Conservation (phyloP, 495 filamentous ascomycete genomes). For the Talaromyces thailandensis region DNA sequence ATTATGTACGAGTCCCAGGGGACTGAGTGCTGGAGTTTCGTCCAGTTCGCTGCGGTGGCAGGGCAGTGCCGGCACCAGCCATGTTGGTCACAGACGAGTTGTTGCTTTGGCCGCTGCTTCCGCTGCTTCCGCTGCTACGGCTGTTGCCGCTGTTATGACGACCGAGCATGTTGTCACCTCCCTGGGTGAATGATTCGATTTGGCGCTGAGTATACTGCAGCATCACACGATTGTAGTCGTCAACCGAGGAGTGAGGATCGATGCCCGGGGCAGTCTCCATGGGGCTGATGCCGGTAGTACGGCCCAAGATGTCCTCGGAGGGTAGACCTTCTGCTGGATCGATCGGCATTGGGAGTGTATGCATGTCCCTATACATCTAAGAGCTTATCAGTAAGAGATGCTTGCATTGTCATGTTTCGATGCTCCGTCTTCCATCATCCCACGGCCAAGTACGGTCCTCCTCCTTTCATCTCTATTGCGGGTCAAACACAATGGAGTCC, state of each 20-base stretch:
- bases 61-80: not conserved
- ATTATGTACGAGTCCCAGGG: not conserved
- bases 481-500: not conserved
- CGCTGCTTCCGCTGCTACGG: slow-evolving; percentile 27
- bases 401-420: not conserved
- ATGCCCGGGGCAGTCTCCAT: not conserved
- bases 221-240: slow-evolving; percentile 39
- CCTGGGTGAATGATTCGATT: slow-evolving; percentile 30
- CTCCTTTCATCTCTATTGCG: not conserved
- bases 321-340: slow-evolving; percentile 1
- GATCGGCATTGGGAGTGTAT: slow-evolving; percentile 1
- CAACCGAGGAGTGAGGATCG: slow-evolving; percentile 22
- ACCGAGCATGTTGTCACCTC: slow-evolving; percentile 15
- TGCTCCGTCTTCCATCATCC: not conserved
- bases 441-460: not conserved
- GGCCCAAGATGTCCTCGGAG: not conserved
- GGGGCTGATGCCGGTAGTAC: not conserved
- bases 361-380: slow-evolving; percentile 1
- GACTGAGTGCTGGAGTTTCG: not conserved
- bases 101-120: slow-evolving; percentile 25
- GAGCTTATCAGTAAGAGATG: not conserved
- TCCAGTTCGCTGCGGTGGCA: not conserved
- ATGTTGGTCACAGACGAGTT: slow-evolving; percentile 4
- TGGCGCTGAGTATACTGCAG: slow-evolving; percentile 37
- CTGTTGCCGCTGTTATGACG: slow-evolving; percentile 12